Base-by-base conservation (phyloP, 257 asterid species). In the Gentiana straminea region DNA sequence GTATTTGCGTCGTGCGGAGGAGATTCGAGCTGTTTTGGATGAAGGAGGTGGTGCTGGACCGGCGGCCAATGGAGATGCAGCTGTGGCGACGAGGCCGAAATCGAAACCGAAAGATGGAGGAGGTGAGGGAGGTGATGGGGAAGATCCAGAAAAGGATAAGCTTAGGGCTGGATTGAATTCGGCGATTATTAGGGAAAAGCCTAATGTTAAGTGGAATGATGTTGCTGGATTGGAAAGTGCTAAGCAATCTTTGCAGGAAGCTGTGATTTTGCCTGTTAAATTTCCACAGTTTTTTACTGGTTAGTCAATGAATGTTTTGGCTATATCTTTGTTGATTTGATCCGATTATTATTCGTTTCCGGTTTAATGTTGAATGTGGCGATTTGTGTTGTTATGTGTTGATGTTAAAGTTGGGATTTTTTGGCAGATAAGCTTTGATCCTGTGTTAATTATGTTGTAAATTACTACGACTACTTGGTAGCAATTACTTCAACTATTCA, bases 161-260 rank as follows among this genome's bases (percentile, higher is more conserved):
- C 89, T 88, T 44, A 72, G 95, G 54, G 65, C 97, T 43, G 98
- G 97, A 8, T 70, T 92, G 82, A 83, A 72, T 70, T 92, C 98
- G 1, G 98, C 98, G 8, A 92, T 92, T 57, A 51, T 92, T 50
- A 80, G 98, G 76, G 98, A 92, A 54, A 92, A 88, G 67, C 98
- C 98, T 3, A 88, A 92, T 74, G 88, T 92, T 2, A 92, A 88
- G 83, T 92, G 98, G 98, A 85, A 68, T 51, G 98, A 92, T 77
- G 98, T 92, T 7, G 98, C 98, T 51, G 98, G 98, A 48, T 72
- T 92, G 81, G 98, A 92, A 71, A 92, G 98, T 54, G 98, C 98
- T 0, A 92, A 92, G 73, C 98, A 92, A 82, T 82, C 98, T 24
- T 66, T 92, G 71, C 95, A 88, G 81, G 98, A 92, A 68, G 98